A percentile compares a stretch with the other conserved stretches of the same genome.
These are phyloP conservation scores for Barnettozyma populi DNA, from an alignment of 805 yeast genomes.

Conservation along the genomic window DNA sequence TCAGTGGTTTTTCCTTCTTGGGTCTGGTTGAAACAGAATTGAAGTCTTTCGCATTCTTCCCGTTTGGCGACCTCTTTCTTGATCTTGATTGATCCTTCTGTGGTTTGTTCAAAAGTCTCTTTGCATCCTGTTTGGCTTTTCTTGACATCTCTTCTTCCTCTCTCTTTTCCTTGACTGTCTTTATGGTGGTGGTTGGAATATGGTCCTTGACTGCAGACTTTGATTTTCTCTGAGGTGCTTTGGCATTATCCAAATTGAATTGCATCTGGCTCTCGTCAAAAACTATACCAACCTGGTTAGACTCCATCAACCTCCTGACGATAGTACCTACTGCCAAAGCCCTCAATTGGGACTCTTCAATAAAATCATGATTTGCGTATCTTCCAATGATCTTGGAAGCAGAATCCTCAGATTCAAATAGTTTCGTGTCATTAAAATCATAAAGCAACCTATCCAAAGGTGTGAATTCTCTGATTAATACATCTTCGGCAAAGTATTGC, in stretches of 20 bases:
- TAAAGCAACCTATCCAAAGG: constrained; percentile 48
- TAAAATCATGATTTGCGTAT: constrained; percentile 23
- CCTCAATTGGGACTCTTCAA: constrained; percentile 30
- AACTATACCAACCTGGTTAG: constrained; percentile 26
- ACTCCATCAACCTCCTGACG: constrained; percentile 25
- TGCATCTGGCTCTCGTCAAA: constrained; percentile 17
- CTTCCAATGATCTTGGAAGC: constrained; percentile 21
- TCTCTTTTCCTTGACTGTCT: constrained; percentile 2
- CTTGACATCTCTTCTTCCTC: background rate
- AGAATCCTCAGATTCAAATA: constrained; percentile 15
- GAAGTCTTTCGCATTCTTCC: background rate
- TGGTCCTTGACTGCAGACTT: background rate
- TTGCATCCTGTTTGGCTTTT: background rate
- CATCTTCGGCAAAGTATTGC: constrained; percentile 61
- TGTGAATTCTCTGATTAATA: constrained; percentile 52
- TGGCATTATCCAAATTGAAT: constrained; percentile 16
- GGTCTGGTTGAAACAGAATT: background rate
- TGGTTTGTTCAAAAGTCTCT: background rate
- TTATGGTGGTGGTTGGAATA: background rate
- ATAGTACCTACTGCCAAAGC: constrained; percentile 30
- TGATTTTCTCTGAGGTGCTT: constrained; percentile 6
- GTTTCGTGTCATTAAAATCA: constrained; percentile 50
- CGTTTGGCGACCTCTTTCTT: background rate
- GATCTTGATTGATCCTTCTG: background rate
- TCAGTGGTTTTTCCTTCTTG: background rate